Conservation (phyloP, 2,329 filamentous ascomycete species). For the Neurospora crassa region DNA sequence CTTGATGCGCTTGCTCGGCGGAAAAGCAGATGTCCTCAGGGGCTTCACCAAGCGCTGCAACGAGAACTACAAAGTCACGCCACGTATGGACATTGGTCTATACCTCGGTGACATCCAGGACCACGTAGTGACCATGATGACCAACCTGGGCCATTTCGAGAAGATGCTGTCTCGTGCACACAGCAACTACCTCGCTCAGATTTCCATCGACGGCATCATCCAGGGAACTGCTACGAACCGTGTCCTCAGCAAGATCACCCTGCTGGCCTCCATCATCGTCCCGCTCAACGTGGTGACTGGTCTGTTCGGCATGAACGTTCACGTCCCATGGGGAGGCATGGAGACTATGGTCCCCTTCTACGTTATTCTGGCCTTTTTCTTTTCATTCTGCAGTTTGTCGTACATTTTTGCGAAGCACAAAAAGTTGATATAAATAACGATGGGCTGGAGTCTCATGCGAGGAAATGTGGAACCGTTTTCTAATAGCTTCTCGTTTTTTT, state of each 20-base stretch:
- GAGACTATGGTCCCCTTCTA: slow-evolving; percentile 47
- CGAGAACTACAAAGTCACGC: slow-evolving; percentile 90
- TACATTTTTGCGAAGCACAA: neutral
- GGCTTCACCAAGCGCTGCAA: slow-evolving; percentile 99
- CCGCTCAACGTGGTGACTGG: slow-evolving; percentile 88
- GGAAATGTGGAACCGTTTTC: neutral
- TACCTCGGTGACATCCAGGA: slow-evolving; percentile 98
- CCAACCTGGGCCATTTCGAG: slow-evolving; percentile 88
- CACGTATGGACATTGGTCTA: slow-evolving; percentile 90
- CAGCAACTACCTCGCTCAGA: slow-evolving; percentile 91
- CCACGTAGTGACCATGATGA: slow-evolving; percentile 99
- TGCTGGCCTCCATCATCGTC: slow-evolving; percentile 90
- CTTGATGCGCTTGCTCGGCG: slow-evolving; percentile 82
- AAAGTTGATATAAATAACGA: neutral
- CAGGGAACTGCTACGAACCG: slow-evolving; percentile 84
- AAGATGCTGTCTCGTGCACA: slow-evolving; percentile 94
- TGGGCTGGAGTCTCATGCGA: neutral
- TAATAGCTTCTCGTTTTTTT: neutral
- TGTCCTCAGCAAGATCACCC: slow-evolving; percentile 87
- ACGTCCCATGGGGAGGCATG: slow-evolving; percentile 51
- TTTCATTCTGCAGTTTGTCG: slow-evolving; percentile 36
- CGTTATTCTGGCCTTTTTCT: slow-evolving; percentile 41
- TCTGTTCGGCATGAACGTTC: slow-evolving; percentile 81
- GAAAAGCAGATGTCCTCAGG: slow-evolving; percentile 96
- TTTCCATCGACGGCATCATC: slow-evolving; percentile 83